Base-by-base conservation (phyloP, 768 basidiomycete species). In the Imleria badia region DNA sequence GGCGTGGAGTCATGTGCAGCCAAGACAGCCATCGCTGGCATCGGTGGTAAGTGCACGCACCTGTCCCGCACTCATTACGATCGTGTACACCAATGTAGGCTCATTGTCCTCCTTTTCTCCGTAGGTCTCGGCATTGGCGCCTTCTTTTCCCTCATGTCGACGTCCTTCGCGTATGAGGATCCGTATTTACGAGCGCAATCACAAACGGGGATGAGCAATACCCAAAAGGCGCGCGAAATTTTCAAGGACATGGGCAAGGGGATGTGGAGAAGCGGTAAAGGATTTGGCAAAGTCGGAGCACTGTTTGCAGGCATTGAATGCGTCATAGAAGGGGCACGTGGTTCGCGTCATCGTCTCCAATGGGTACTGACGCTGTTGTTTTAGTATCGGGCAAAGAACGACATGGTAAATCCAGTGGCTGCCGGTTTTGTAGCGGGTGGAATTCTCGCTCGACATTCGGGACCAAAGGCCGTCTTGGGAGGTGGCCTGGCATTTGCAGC, bases 291-390 rank as follows among this genome's bases (percentile, higher is more conserved):
- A 76, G 92, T 98, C 43, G 96, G 94, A 17, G 91, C 91, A 13
- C 66, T 98, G 41, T 98, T 91, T 69, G 88, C 94, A n/a, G 94
- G 95, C 26, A 85, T 92, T 9, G 96, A 98, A 74, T 98, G 96
- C 64, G 86, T 93, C 52, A 88, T 98, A 51, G 96, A 98, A 75
- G 90, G 87, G 60, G 95, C 91, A 72, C 68, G 94, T 85, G 19
- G 23, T 30, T 43, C 35, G 31, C n/a, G 1, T 33, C 22, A 33
- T 26, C 7, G 3, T 47, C 33, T 23, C 35, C 0, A 22, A 39
- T 13, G 30, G 1, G 12, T 42, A 12, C 29, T 62, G 33, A 67
- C 14, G 0, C 23, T 19, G 31, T 17, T 4, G 8, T 34, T 3
- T 31, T 56, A 97, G 95, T 98, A 97, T 73, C 93, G 96, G 42